Base-by-base conservation (phyloP, 2,329 filamentous ascomycete species). In the Alternaria gansuensis region DNA sequence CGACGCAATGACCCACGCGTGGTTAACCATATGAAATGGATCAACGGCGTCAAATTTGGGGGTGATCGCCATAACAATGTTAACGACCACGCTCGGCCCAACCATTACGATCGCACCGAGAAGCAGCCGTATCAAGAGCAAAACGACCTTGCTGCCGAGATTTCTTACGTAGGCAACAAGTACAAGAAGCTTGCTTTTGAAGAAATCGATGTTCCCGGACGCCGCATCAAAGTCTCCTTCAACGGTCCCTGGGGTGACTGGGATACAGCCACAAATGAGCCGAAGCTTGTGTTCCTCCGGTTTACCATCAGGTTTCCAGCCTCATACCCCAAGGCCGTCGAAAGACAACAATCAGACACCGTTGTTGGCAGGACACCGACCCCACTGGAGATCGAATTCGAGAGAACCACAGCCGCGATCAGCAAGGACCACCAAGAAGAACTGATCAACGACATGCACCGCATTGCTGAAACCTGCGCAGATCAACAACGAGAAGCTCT, bases 181-280 rank as follows among this genome's bases (percentile, higher is more conserved):
- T 88, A 87, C 68, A 84, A 81, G 17, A 87, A 87, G 65, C 83
- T 88, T 49, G 80, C 78, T 14, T 87, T 88, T 63, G 86, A 88
- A 63, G 80, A 82, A 7, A 83, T 86, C 36, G 84, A 87, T 69
- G 79, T 87, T 44, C 78, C 80, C 21, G 81, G 82, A 55, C 79
- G 85, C 46, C 82, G 80, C 55, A 81, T 83, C 23, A 82, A 82
- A 1, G 82, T 89, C 43, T 84, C 85, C 2, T 79, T 89, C 56
- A 82, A 84, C 66, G 85, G 85, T 2, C 86, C 86, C 9, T 88
- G 86, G 86, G 85, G 83, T 17, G 70, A 79, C 5, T 79, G 81
- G 26, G 67, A 69, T 23, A 40, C 57, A 3, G 29, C 45, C 8
- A 59, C 60, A 5, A 64, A 70, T 4, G 68, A 68, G 21, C 58